Conservation (phyloP, 495 filamentous ascomycete genomes). For the Neurospora sp. region DNA sequence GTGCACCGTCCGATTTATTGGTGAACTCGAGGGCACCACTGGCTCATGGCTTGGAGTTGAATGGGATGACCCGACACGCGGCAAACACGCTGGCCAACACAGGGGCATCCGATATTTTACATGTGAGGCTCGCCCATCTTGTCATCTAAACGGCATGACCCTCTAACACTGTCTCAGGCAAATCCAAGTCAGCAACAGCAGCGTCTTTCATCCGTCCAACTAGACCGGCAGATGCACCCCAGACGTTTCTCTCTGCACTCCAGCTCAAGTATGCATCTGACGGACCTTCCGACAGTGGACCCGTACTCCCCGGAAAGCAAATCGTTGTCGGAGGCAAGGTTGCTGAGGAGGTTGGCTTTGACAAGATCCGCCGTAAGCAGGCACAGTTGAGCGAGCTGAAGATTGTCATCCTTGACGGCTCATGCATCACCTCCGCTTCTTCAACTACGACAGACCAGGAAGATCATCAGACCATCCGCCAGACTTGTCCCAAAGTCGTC, state of each 20-base stretch:
- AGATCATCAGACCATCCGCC: slow-evolving; percentile 21
- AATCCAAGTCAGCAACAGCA: slow-evolving; percentile 53
- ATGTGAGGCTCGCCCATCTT: slow-evolving; percentile 42
- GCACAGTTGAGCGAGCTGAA: slow-evolving; percentile 66
- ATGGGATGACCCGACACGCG: slow-evolving; percentile 80
- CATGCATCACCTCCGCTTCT: slow-evolving; percentile 43
- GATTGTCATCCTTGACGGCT: slow-evolving; percentile 71
- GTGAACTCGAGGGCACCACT: slow-evolving; percentile 60
- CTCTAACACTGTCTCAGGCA: slow-evolving; percentile 34
- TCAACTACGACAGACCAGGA: slow-evolving; percentile 23
- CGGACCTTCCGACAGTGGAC: slow-evolving; percentile 14
- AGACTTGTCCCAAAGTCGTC: slow-evolving; percentile 53
- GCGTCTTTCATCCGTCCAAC: slow-evolving; percentile 82
- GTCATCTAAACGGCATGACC: neutral
- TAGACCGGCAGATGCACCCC: slow-evolving; percentile 53
- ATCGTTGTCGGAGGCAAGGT: slow-evolving; percentile 75
- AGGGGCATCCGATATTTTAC: slow-evolving; percentile 71
- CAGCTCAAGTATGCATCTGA: slow-evolving; percentile 71
- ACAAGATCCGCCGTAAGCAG: slow-evolving; percentile 75
- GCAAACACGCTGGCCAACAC: slow-evolving; percentile 83
- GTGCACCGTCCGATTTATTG: slow-evolving; percentile 81
- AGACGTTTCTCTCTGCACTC: slow-evolving; percentile 70
- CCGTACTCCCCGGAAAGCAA: slow-evolving; percentile 19
- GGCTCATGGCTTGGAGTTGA: slow-evolving; percentile 91
- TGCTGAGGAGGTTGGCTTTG: slow-evolving; percentile 91